These are phyloP conservation scores for Kuraishia capsulata DNA, from an alignment of 805 yeast species.

Conservation along the genomic window DNA sequence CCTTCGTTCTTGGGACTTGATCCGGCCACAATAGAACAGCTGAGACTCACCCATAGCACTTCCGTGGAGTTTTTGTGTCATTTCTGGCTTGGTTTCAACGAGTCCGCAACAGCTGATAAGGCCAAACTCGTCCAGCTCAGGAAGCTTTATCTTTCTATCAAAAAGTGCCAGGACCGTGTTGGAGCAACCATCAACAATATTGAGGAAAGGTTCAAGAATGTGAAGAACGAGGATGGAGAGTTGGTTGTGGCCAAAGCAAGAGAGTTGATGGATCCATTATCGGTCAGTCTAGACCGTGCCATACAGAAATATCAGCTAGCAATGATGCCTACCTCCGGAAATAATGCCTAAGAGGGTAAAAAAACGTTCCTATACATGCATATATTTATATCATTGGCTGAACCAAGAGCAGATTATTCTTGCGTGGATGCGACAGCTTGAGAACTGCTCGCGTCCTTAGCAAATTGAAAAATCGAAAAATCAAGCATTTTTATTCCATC, in stretches of 20 bases:
- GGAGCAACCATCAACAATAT: conserved; percentile 19
- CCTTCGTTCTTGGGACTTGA: conserved; percentile 13
- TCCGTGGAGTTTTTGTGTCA: conserved; percentile 69
- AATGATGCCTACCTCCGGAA: neutral
- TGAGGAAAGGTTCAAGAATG: conserved; percentile 6
- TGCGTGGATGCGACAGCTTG: too few species aligned
- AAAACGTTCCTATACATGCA: neutral
- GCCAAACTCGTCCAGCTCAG: conserved; percentile 24
- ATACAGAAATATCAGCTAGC: conserved; percentile 34
- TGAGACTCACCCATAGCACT: conserved; percentile 59
- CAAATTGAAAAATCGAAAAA: neutral
- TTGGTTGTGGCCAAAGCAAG: conserved; percentile 2
- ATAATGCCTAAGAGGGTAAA: conserved; percentile 1
- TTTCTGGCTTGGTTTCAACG: conserved; percentile 57
- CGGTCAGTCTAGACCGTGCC: conserved; percentile 36
- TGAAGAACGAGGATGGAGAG: conserved; percentile 9
- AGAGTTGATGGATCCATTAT: conserved; percentile 30
- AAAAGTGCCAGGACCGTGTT: conserved; percentile 37
- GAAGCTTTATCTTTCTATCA: conserved; percentile 37
- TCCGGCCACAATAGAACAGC: conserved; percentile 32
- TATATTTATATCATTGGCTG: neutral
- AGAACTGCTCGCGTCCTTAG: too few species aligned
- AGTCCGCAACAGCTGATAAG: conserved; percentile 19
- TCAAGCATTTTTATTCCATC: conserved; percentile 17
- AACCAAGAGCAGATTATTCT: neutral